Base-by-base conservation (phyloP, 176 grass and related monocot genomes). In the Avena sativa region DNA sequence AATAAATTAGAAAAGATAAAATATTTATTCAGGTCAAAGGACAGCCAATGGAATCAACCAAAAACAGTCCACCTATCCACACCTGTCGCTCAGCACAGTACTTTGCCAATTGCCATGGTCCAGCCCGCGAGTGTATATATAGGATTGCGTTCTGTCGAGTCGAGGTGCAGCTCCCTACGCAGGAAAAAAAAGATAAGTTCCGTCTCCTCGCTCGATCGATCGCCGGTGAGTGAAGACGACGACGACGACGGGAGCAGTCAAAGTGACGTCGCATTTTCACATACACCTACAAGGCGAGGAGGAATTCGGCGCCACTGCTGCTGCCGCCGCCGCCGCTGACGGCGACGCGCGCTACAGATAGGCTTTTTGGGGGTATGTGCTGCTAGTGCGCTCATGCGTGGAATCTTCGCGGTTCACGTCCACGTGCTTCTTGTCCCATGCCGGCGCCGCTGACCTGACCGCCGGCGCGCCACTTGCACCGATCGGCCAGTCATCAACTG, bases 401-500 rank as follows among this genome's bases (percentile, higher is more conserved):
- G 63, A 66, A 66, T 26, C 63, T 66, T 66, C 63, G 13, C 12
- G 25, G 62, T 1, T 66, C 63, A 2, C 63, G 12, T 66, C 63
- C 63, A 66, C 63, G 63, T 65, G 62, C 62, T 3, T 25, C 21
- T 1, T 6, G 6, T 30, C 62, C 62, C 62, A 14, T 65, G 62
- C 62, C 62, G 62, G 62, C 62, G 25, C 62, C 25, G 62, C 62
- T 65, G 63, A 34, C 63, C 63, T 16, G 63, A 28, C 63, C 63
- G 63, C 26, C 63, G 28, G 12, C 25, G 60, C 21, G 60, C n/a
- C 60, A 63, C 25, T 65, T 65, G 62, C 62, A 30, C 61, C 11
- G 59, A 25, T 25, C 62, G 0, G 28, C 26, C 61, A 23, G 55
- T 2, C 55, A 57, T 57, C 15, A 20, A 1, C 16, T 8, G 55